Evolutionary conservation across 106 monocot genomes (phyloP).

Genomic region (Agapanthus africanus): DNA sequence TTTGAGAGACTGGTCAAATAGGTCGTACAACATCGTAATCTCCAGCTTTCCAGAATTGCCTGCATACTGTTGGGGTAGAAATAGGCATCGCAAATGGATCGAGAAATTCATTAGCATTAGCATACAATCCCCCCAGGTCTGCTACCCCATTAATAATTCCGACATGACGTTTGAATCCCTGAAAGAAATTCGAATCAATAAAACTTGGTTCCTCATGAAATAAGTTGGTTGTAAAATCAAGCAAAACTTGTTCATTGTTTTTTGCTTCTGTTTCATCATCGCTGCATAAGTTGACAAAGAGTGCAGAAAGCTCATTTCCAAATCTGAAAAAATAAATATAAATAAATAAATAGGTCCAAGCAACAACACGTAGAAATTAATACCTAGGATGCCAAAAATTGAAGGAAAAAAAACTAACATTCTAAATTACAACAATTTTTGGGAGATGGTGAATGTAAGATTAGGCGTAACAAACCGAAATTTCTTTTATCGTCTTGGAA

Average conservation of each 20-base stretch:
- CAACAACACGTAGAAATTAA: no score
- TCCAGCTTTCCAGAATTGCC: constrained; percentile 80
- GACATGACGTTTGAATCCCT: not conserved
- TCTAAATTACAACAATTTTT: no score
- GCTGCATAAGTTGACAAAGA: constrained; percentile 25
- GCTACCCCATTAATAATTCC: not conserved
- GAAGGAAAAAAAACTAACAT: no score
- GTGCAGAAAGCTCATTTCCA: constrained; percentile 20
- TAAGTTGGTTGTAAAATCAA: not conserved
- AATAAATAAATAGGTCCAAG: no score
- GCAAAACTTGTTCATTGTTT: constrained; percentile 2
- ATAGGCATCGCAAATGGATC: not conserved
- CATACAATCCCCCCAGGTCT: constrained; percentile 4
- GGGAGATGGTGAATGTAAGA: no score
- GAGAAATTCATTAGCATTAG: not conserved
- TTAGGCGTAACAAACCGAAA: no score
- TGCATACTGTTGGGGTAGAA: constrained; percentile 24
- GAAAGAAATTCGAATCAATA: not conserved
- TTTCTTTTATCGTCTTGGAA: no score
- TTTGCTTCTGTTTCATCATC: constrained; percentile 29
- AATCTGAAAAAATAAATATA: not conserved
- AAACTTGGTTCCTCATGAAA: not conserved
- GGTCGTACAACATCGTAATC: constrained; percentile 38
- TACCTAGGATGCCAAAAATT: no score
- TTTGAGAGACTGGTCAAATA: constrained; percentile 4